Evolutionary conservation across 2,329 filamentous ascomycete genomes (phyloP), one percentile per base, ranked within the genome.

Genomic region (Gremmenia infestans): DNA sequence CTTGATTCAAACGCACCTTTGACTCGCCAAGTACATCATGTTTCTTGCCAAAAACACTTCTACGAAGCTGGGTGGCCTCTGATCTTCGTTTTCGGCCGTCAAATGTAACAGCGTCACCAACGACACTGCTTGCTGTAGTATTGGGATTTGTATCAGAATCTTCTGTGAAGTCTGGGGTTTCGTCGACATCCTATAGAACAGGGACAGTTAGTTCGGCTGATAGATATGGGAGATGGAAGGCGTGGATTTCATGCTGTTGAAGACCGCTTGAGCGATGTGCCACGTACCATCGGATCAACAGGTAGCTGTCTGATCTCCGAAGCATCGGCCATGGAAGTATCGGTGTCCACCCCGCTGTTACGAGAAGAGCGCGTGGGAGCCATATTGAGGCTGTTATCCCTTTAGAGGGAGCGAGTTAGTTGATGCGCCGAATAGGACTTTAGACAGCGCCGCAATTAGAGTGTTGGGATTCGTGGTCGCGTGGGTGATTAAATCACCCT

Each of bases 41-140:
- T 72, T 99, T 97, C 79, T 90, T 96, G 68, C 91, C 92, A 67
- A 97, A 88, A 60, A 97, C 90, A 72, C 87, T 96, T 71, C 95
- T 89, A 55, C 94, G 88, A 68, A 97, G 80, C 72, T 95, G 88
- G 63, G 91, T 91, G 56, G 87, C 92, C 70, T 97, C 91, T 55
- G 90, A 87, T 65, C 93, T 85, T 69, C 87, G 85, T 76, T 88
- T 95, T 52, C 92, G 86, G 32, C 91, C 91, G 76, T 97, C 93
- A 48, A 71, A 63, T 48, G 76, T 74, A 43, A 78, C 69, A 45
- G 76, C 74, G 65, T 97, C 93, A 53, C 91, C 93, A 54, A 81
- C 85, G 65, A 96, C 84, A 72, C 92, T 97, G 76, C 90, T 96
- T 53, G 89, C 90, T 50, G 83, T 85, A 12, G 83, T 86, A 64